Evolutionary conservation across 805 yeast species (phyloP), one percentile per base, ranked within the genome.

Genomic region (Ogataea ramenticola): DNA sequence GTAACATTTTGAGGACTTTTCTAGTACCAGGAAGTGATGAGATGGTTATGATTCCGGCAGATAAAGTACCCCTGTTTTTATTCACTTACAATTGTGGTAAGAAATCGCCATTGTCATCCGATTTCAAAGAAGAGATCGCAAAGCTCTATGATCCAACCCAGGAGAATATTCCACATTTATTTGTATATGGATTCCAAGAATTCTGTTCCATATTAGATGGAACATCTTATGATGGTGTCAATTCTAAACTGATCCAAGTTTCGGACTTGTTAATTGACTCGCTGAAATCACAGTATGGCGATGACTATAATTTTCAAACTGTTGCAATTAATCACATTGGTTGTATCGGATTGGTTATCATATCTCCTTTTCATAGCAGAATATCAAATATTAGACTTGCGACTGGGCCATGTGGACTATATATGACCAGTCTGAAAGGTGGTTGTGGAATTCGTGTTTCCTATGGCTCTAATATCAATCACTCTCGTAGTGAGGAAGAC

Each of bases 361-460:
- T 82, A 12, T 67, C 75, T 11, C 73, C 75, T n/a, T 64, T 52
- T 49, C 26, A 26, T 32, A 48, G 58, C 16, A 62, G 60, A 43
- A 54, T 68, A 20, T 38, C 54, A 22, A 47, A 53, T 38, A 42
- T 65, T 15, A 48, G 52, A 14, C 51, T 46, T 14, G 70, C 70
- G 2, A 57, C 55, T 11, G 66, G 65, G 17, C 71, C 76, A 16
- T 67, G 80, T 48, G 96, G 96, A 2, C 57, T 67, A 43, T 68
- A 72, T 8, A 66, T 70, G 46, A 78, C 91, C 1, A 76, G 80
- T 43, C 58, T 86, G 53, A 90, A 90, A 59, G 96, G 96, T 0
- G 90, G 80, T 0, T 80, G 75, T 1, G 86, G 82, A 0, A 41
- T 82, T 1, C 64, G 90, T 36, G 53, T 85, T n/a, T 49, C 49